Evolutionary conservation across 768 basidiomycete species (phyloP), one percentile per base, ranked within the genome.

Genomic region (Lactifluus rugatus): DNA sequence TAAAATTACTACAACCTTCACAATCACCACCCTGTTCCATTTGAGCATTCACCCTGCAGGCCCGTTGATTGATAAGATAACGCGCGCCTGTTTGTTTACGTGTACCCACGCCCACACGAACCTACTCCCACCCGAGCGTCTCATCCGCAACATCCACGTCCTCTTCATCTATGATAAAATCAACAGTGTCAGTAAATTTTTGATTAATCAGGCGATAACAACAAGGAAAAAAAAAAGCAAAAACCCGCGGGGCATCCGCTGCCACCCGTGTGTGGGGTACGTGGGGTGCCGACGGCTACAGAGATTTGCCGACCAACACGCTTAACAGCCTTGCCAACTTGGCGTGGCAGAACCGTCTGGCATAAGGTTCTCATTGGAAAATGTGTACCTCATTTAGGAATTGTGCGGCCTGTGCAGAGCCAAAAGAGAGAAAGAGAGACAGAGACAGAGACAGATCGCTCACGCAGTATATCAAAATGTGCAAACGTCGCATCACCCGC

Each of bases 381-480:
- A 46, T 51, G 19, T 26, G 13, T 28, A 9, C 42, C 58, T 31
- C 58, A 11, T 39, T 60, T 44, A 11, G 31, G 42, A 44, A 44
- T 39, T 31, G 54, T 55, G 54, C 53, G n/a, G 45, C 48, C 47
- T 32, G 39, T 53, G 44, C 44, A 41, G 23, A 41, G 36, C 19
- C 14, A 8, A 46, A 41, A 14, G 41, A 21, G 37, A 36, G 3
- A 47, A 32, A 16, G 34, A 19, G 28, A 36, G 45, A 49, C 5
- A 31, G 21, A 45, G 23, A 52, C 1, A 28, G 31, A 44, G 42
- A n/a, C 41, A 25, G 23, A 50, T 37, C 25, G 62, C 71, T 54
- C 55, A 70, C 72, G 72, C 21, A 78, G 64, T 21, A 78, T 64
- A 55, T 73, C 74, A 62, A 74, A 73, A 23, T 71, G 68, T 14